Base-by-base conservation (phyloP, 2,329 filamentous ascomycete species). In the Calonectria hawksworthii region DNA sequence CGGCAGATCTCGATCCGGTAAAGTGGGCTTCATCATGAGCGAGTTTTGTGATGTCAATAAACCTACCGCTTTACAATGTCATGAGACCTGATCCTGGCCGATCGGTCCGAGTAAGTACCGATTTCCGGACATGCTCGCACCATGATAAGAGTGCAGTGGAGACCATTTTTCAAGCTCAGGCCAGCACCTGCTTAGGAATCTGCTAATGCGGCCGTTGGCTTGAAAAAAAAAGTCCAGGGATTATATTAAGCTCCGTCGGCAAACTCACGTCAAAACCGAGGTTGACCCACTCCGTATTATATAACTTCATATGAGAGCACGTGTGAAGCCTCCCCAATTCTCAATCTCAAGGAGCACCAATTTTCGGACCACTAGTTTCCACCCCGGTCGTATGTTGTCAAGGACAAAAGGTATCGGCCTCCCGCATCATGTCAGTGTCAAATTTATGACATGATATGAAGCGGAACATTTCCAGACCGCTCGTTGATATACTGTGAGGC, bases 1-100 rank as follows among this genome's bases (percentile, higher is more conserved):
- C 36, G 56, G 56, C 36, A 63, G 56, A 63, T 63, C 56, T 63
- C 56, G 56, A 63, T 63, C 34, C 38, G 56, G 56, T 18, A 41
- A 63, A 36, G 56, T 41, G 34, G 56, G 14, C 14, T 63, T 63
- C 5, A 28, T 41, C 34, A 26, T 30, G n/a, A 9, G 56, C 14
- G n/a, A 23, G 34, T 41, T 63, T 63, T 56, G 52, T 56, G 18
- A 56, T 56, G 28, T 34, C 52, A 34, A 56, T 56, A 6, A 32
- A 13, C 28, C 28, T 56, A 21, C 26, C 9, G 9, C 18, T 41
- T 28, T 23, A 8, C 8, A 41, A 21, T 41, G 36, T 63, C 56
- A 63, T 63, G 56, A 63, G 56, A 63, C 56, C 23, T 41, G n/a
- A 28, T 14, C 14, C 56, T 26, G 56, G 56, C 56, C 56, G 56